These are phyloP conservation scores for Penicillium atrosanguineum DNA, from an alignment of 495 filamentous ascomycete genomes.

Conservation along the genomic window DNA sequence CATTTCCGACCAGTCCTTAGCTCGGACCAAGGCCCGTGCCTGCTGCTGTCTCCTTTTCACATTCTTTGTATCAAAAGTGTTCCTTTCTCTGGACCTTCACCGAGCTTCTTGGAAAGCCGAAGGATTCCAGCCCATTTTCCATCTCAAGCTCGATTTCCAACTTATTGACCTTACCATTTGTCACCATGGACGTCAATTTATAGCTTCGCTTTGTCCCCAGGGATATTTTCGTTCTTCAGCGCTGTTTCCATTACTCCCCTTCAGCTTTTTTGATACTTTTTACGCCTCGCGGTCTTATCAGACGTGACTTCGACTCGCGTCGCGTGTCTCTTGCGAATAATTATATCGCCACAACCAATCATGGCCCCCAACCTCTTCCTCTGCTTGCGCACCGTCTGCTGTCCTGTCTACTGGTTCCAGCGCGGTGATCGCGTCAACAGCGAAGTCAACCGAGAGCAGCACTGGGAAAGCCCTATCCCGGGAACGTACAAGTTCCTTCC, in stretches of 20 bases:
- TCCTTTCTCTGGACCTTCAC: constrained; percentile 14
- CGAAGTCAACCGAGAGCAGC: constrained; percentile 39
- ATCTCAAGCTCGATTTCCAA: constrained; percentile 17
- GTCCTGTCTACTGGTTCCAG: constrained; percentile 46
- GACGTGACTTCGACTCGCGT: background rate
- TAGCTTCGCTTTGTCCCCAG: constrained; percentile 24
- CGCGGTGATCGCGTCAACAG: constrained; percentile 37
- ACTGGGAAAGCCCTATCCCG: constrained; percentile 45
- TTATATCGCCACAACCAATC: constrained; percentile 6
- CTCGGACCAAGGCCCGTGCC: constrained; percentile 17
- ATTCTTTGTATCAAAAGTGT: constrained; percentile 11
- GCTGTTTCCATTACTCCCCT: constrained; percentile 21
- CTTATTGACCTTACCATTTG: constrained; percentile 16
- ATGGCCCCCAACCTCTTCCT: constrained; percentile 50
- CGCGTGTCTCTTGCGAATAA: constrained; percentile 4
- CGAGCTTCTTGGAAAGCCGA: constrained; percentile 25
- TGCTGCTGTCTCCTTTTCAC: constrained; percentile 4
- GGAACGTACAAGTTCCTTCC: constrained; percentile 47
- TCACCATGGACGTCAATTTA: constrained; percentile 40
- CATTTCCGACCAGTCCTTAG: constrained; percentile 14
- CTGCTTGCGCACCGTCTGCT: constrained; percentile 40
- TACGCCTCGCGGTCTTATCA: background rate
- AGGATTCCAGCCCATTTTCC: constrained; percentile 21
- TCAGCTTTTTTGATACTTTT: constrained; percentile 19
- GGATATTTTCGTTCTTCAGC: constrained; percentile 22